These are phyloP conservation scores for Talaromyces sp. DNA, from an alignment of 2,329 filamentous ascomycete species.

Conservation along the genomic window DNA sequence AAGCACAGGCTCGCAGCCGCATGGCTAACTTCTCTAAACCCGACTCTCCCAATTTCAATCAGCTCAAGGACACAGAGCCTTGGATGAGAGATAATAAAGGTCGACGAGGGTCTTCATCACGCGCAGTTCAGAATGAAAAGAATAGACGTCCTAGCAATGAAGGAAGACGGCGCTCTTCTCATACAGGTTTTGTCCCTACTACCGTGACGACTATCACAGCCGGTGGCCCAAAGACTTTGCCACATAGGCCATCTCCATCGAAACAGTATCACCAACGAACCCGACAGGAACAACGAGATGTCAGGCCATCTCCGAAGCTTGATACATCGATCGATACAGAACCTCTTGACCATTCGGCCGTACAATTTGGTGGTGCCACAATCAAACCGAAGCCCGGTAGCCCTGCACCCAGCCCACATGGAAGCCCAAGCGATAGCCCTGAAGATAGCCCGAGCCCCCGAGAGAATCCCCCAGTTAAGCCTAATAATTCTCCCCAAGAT, in stretches of 20 bases:
- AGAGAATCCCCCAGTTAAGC: constrained; percentile 33
- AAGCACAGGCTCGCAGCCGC: constrained; percentile 29
- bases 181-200: constrained; percentile 29
- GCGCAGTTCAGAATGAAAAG: not conserved
- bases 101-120: not conserved
- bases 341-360: constrained; percentile 57
- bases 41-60: constrained; percentile 61
- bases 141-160: not conserved
- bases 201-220: constrained; percentile 39
- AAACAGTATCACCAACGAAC: constrained; percentile 10
- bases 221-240: constrained; percentile 24
- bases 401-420: constrained; percentile 16
- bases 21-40: constrained; percentile 52
- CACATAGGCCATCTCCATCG: constrained; percentile 40
- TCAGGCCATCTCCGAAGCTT: constrained; percentile 26
- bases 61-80: constrained; percentile 56
- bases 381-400: constrained; percentile 54
- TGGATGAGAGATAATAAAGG: not conserved
- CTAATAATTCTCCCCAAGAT: constrained; percentile 38
- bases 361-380: constrained; percentile 67
- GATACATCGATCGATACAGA: constrained; percentile 39
- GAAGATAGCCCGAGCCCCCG: constrained; percentile 25
- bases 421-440: constrained; percentile 32
- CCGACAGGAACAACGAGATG: constrained; percentile 14
- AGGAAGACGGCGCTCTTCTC: constrained; percentile 6